Evolutionary conservation across 2,329 filamentous ascomycete genomes (phyloP).

Genomic region (Orbilia oligospora): DNA sequence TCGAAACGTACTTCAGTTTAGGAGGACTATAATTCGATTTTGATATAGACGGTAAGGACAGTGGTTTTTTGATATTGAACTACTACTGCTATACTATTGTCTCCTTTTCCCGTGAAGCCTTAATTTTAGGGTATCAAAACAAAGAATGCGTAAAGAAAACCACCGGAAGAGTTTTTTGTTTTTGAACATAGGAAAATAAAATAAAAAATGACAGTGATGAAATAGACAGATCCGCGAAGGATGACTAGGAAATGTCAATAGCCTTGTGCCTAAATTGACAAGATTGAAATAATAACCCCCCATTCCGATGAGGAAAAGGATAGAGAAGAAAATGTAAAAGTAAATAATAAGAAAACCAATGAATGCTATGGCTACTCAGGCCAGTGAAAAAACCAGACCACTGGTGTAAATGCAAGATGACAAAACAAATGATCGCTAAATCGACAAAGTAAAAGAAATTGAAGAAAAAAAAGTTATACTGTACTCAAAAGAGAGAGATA

Average conservation of each 20-base stretch:
- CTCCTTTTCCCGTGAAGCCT: slow-evolving; percentile 39
- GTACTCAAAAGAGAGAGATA: slow-evolving; percentile 11
- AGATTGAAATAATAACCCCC: slow-evolving; percentile 26
- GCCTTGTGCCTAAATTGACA: slow-evolving; percentile 29
- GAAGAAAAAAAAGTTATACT: slow-evolving; percentile 19
- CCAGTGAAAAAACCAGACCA: slow-evolving; percentile 47
- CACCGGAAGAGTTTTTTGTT: slow-evolving; percentile 26
- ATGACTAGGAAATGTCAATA: slow-evolving; percentile 20
- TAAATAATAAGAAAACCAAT: slow-evolving; percentile 23
- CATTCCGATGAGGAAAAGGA: slow-evolving; percentile 19
- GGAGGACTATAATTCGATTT: slow-evolving; percentile 44
- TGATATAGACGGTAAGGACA: slow-evolving; percentile 51
- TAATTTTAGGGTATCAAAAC: slow-evolving; percentile 56
- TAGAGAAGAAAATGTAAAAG: slow-evolving; percentile 10
- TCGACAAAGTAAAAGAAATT: slow-evolving; percentile 41
- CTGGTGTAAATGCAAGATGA: slow-evolving; percentile 59
- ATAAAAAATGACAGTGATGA: neutral
- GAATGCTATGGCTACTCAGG: slow-evolving; percentile 39
- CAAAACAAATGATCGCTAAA: slow-evolving; percentile 58
- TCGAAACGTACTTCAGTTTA: slow-evolving; percentile 52
- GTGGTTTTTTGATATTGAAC: slow-evolving; percentile 21
- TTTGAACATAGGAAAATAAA: slow-evolving; percentile 3
- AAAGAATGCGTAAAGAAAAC: slow-evolving; percentile 36
- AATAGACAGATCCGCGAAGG: slow-evolving; percentile 15
- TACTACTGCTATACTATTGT: slow-evolving; percentile 19